Conservation (phyloP, 805 yeast genomes). For the Zygosaccharomyces pseudorouxii region DNA sequence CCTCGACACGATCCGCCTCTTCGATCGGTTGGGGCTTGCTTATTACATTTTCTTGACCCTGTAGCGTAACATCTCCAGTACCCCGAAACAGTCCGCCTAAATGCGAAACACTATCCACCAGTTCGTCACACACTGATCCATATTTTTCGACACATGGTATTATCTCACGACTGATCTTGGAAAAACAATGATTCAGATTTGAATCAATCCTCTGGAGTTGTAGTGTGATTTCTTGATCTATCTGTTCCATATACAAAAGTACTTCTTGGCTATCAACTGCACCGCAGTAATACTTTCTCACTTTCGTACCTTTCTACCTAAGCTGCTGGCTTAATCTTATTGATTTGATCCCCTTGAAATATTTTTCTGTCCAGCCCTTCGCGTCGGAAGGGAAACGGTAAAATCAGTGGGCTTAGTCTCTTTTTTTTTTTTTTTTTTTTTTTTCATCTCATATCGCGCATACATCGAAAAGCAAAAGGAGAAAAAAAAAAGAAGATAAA, state of each 20-base stretch:
- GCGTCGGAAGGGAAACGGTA: slow-evolving; percentile 1
- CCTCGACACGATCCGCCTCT: slow-evolving; percentile 5
- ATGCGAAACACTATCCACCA: slow-evolving; percentile 64
- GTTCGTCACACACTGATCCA: slow-evolving; percentile 50
- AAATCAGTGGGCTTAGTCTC: slow-evolving; percentile 8
- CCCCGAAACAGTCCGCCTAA: slow-evolving; percentile 78
- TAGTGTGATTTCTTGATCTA: slow-evolving; percentile 76
- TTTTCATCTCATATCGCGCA: slow-evolving; percentile 5
- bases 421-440: not conserved
- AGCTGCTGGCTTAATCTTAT: not conserved
- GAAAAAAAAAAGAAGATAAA: not conserved
- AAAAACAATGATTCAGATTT: slow-evolving; percentile 63
- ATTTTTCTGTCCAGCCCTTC: slow-evolving; percentile 1
- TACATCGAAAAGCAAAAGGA: slow-evolving; percentile 8
- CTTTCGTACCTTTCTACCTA: not conserved
- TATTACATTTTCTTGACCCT: slow-evolving; percentile 7
- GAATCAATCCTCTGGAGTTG: slow-evolving; percentile 75
- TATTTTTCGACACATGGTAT: slow-evolving; percentile 65
- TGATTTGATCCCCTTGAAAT: not conserved
- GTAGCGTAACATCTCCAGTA: slow-evolving; percentile 60
- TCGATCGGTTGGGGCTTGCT: slow-evolving; percentile 11
- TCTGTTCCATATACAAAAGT: slow-evolving; percentile 44
- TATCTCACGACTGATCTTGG: slow-evolving; percentile 59
- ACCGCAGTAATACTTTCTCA: not conserved
- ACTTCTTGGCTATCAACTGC: slow-evolving; percentile 31